These are phyloP conservation scores for Suillus paluster DNA, from an alignment of 768 basidiomycete species.

Conservation along the genomic window DNA sequence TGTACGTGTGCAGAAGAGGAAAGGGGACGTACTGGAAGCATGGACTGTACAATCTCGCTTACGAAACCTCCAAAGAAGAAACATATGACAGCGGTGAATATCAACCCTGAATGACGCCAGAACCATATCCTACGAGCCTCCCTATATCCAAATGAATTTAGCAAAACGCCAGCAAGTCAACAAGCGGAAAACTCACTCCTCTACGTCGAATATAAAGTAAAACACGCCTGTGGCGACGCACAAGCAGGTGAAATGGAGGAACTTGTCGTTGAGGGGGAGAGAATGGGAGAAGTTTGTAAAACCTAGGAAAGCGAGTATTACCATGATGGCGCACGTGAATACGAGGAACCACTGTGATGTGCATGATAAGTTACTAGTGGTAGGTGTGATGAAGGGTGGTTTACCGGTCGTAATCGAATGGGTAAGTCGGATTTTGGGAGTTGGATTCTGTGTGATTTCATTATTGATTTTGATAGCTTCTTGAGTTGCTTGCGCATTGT, in stretches of 20 bases:
- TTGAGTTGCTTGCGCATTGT: slow-evolving; percentile 42
- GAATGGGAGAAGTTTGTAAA: slow-evolving; percentile 71
- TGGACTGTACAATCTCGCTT: slow-evolving; percentile 81
- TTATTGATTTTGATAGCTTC: slow-evolving; percentile 58
- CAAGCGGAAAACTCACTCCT: slow-evolving; percentile 62
- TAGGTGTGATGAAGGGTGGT: slow-evolving; percentile 14
- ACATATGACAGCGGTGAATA: slow-evolving; percentile 71
- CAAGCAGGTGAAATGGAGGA: slow-evolving; percentile 81
- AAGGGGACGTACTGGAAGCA: slow-evolving; percentile 62
- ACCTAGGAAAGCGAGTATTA: slow-evolving; percentile 73
- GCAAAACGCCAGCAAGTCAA: neutral
- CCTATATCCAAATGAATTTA: slow-evolving; percentile 41
- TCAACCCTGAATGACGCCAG: slow-evolving; percentile 75
- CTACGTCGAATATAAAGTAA: slow-evolving; percentile 87
- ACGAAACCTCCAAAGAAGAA: slow-evolving; percentile 81
- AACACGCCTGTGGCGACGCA: slow-evolving; percentile 76
- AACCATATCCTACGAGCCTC: slow-evolving; percentile 84
- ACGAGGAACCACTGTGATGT: slow-evolving; percentile 75
- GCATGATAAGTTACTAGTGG: slow-evolving; percentile 16
- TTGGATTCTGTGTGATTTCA: slow-evolving; percentile 70
- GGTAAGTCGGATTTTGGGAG: slow-evolving; percentile 74
- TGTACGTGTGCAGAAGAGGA: neutral
- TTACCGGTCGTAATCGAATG: slow-evolving; percentile 72
- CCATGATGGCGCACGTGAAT: slow-evolving; percentile 70
- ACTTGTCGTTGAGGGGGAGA: slow-evolving; percentile 77